Base-by-base conservation (phyloP, 176 grass and related monocot species). In the Urochloa ruziziensis region DNA sequence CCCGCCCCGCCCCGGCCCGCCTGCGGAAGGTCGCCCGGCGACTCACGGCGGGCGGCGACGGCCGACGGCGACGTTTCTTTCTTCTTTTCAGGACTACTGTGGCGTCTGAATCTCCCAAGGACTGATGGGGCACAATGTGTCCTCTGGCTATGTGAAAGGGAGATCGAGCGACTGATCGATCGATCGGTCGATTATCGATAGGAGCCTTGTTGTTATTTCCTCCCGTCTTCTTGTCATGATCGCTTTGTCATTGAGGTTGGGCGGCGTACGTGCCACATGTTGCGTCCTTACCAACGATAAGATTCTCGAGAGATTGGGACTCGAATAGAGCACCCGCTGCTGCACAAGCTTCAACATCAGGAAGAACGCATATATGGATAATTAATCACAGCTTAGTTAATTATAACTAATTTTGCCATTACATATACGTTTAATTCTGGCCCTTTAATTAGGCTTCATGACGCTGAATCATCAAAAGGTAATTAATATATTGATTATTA, bases 41-140 rank as follows among this genome's bases (percentile, higher is more conserved):
- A 73, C 68, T 46, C 54, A 72, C 52, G 67, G 80, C 37, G 67
- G 12, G 61, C 52, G 67, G 80, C 37, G 67, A 18, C 53, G 21
- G 10, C 18, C 17, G 67, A 73, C 21, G n/a, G 21, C 47, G 86
- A 82, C 86, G 72, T 88, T 76, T 69, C 62, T 71, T 67, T 62
- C 42, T 75, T 62, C 64, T 51, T 85, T 57, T 64, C 70, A 47
- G 78, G 28, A 52, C 17, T 30, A 23, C 71, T 69, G 39, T 46
- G n/a, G n/a, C 42, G 73, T 61, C 18, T 47, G 80, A 1, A 61
- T 61, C 23, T 10, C 10, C 10, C 3, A 67, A 48, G 0, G 68
- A 71, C 42, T 59, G 56, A 59, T 27, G 56, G 56, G n/a, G 67
- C 23, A 42, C 23, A 18, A 10, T 21, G 10, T 25, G 37, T 12